Evolutionary conservation across 2,329 filamentous ascomycete species (phyloP).

Genomic region (Arachnopeziza araneosa): DNA sequence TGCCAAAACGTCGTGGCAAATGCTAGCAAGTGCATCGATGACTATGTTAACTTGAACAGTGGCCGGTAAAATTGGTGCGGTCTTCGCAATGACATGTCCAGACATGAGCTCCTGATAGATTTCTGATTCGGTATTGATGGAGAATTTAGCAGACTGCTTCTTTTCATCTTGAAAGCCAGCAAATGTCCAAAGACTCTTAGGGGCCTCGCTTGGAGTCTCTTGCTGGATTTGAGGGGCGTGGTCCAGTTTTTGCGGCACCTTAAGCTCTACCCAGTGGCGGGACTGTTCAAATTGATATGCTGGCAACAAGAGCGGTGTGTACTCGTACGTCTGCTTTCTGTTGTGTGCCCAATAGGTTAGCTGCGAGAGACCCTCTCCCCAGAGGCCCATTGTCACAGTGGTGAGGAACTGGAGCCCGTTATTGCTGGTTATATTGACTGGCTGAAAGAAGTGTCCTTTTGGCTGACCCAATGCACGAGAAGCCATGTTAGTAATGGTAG

Average conservation of each 20-base stretch:
- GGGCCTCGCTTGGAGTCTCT: too few relatives aligned
- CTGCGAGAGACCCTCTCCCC: constrained; percentile 8
- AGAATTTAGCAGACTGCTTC: constrained; percentile 8
- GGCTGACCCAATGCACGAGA: constrained; percentile 13
- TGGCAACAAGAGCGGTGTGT: constrained; percentile 24
- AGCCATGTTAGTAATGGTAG: constrained; percentile 32
- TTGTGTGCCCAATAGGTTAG: constrained; percentile 31
- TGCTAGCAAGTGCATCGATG: neutral
- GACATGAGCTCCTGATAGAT: constrained; percentile 6
- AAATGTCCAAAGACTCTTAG: constrained; percentile 11
- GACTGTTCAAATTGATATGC: constrained; percentile 34
- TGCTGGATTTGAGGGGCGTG: neutral
- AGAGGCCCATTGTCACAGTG: neutral
- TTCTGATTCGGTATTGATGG: constrained; percentile 12
- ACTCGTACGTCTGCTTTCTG: constrained; percentile 18
- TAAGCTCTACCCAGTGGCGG: constrained; percentile 14
- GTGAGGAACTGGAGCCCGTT: neutral
- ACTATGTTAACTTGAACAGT: constrained; percentile 12
- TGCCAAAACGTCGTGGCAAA: neutral
- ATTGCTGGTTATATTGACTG: neutral
- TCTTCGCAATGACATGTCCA: constrained; percentile 11
- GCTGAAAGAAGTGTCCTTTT: constrained; percentile 16
- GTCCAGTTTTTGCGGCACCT: neutral
- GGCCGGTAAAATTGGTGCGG: constrained; percentile 16
- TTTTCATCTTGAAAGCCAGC: constrained; percentile 11